Conservation (phyloP, 2,329 filamentous ascomycete genomes). For the Fusarium palustre region DNA sequence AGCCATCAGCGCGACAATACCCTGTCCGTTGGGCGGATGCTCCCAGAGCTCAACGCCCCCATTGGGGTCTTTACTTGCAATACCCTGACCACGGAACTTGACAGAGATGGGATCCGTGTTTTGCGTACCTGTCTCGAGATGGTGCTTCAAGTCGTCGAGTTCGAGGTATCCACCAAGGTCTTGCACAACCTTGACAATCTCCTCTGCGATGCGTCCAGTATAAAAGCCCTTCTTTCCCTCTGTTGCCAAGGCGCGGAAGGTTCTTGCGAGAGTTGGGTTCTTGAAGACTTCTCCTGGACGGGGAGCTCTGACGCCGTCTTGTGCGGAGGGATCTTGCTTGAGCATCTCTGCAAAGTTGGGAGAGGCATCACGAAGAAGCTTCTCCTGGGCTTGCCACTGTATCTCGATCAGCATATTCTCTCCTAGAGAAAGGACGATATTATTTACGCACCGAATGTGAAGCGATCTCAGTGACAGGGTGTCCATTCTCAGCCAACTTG, state of each 20-base stretch:
- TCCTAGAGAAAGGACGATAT: not conserved
- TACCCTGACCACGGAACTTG: conserved; percentile 75
- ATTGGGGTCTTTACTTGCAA: conserved; percentile 44
- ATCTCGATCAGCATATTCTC: not conserved
- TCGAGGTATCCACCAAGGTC: conserved; percentile 82
- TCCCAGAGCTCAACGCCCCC: conserved; percentile 88
- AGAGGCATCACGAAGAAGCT: conserved; percentile 75
- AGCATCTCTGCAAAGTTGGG: conserved; percentile 90
- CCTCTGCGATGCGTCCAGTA: conserved; percentile 82
- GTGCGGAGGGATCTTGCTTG: conserved; percentile 76
- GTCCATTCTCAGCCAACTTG: conserved; percentile 86
- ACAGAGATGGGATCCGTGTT: conserved; percentile 87
- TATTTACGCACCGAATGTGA: conserved; percentile 66
- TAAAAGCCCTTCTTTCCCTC: conserved; percentile 95
- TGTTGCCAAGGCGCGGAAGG: conserved; percentile 81
- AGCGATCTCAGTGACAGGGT: conserved; percentile 86
- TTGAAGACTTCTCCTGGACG: conserved; percentile 87
- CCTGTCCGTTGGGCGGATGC: conserved; percentile 95
- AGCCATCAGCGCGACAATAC: conserved; percentile 93
- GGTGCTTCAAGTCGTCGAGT: conserved; percentile 82
- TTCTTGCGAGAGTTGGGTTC: conserved; percentile 83
- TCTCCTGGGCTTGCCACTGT: conserved; percentile 79
- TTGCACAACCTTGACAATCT: conserved; percentile 80
- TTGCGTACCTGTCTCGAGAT: conserved; percentile 76
- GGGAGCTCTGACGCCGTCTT: conserved; percentile 79